These are phyloP conservation scores for Boletus semigastroideus DNA, from an alignment of 1,284 basidiomycete genomes.

Conservation along the genomic window DNA sequence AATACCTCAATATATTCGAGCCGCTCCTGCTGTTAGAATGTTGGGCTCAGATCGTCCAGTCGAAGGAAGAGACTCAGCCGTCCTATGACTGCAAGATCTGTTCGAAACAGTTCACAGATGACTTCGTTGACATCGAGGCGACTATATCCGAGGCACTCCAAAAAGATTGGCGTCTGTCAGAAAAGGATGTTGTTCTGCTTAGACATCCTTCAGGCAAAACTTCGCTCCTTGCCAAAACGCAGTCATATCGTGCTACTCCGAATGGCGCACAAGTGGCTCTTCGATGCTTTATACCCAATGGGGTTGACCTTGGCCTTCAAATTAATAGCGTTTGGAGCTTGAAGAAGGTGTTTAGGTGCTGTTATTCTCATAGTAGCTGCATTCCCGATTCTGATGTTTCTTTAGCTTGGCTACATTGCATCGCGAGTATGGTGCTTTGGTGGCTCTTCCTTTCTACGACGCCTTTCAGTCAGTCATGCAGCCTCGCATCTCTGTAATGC, in stretches of 20 bases:
- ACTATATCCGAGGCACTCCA: constrained; percentile 55
- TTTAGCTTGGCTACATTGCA: constrained; percentile 85
- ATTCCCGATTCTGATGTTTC: constrained; percentile 6
- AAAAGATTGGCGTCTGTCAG: constrained; percentile 73
- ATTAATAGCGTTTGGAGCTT: constrained; percentile 73
- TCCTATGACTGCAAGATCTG: constrained; percentile 58
- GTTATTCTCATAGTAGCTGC: constrained; percentile 10
- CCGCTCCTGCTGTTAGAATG: constrained; percentile 90
- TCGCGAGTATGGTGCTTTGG: constrained; percentile 89
- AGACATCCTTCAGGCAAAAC: constrained; percentile 51
- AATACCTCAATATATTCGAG: constrained; percentile 80
- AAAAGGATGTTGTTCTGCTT: constrained; percentile 79
- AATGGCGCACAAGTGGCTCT: constrained; percentile 51
- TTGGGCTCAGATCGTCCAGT: constrained; percentile 85
- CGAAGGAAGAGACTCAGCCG: constrained; percentile 65
- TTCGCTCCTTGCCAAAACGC: constrained; percentile 75
- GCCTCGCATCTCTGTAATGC: constrained; percentile 56
- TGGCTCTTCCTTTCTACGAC: constrained; percentile 83
- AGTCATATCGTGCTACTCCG: constrained; percentile 57
- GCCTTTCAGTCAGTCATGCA: constrained; percentile 69
- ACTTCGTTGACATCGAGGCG: constrained; percentile 75
- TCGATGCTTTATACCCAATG: constrained; percentile 46
- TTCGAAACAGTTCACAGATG: constrained; percentile 65
- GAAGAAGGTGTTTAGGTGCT: constrained; percentile 81
- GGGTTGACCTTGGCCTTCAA: constrained; percentile 56